Base-by-base conservation (phyloP, 176 grass and related monocot species). In the Oryza australiensis region DNA sequence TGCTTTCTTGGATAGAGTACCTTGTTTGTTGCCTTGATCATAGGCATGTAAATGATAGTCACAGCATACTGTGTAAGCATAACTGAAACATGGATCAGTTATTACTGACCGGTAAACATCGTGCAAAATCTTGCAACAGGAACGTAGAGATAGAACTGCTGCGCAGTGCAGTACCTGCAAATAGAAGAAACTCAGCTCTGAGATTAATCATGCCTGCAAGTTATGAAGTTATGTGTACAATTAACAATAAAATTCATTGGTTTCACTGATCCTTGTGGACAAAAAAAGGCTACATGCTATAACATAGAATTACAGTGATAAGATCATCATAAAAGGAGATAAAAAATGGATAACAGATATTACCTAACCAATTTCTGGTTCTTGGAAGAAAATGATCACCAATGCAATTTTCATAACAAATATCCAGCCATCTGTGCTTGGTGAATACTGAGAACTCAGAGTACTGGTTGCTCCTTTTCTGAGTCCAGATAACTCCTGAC, bases 141-240 rank as follows among this genome's bases (percentile, higher is more conserved):
- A 41, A 35, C 59, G 41, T 15, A 76, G 62, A 72, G 23, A 74
- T 26, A 74, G 37, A 77, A 27, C 34, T 27, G 24, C 27, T 34
- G 12, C 10, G 0, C 34, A 12, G 43, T 7, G 0, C 45, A 12
- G 43, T 57, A 68, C 70, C 77, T 86, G 46, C 33, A 80, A 34
- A 12, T 35, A 26, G 35, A 81, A 62, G 2, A 87, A 75, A 81
- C 9, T 35, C 7, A 3, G 34, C n/a, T 38, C 51, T 70, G 63
- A 46, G 8, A 38, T 32, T 7, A 34, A 82, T 35, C 15, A 63
- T 51, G 60, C 70, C n/a, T 9, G 0, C 11, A 63, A 8, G 40
- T 38, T 62, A 64, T 82, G 51, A 63, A 12, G 23, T 38, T 62
- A 71, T 87, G 64, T 82, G 67, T 68, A 62, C 10, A 46, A 9